A percentile compares a stretch with the other conserved stretches of the same genome.
phyloP scores from a whole-genome alignment of 78 protist genomes.

The Bigelowiella natans region DNA sequence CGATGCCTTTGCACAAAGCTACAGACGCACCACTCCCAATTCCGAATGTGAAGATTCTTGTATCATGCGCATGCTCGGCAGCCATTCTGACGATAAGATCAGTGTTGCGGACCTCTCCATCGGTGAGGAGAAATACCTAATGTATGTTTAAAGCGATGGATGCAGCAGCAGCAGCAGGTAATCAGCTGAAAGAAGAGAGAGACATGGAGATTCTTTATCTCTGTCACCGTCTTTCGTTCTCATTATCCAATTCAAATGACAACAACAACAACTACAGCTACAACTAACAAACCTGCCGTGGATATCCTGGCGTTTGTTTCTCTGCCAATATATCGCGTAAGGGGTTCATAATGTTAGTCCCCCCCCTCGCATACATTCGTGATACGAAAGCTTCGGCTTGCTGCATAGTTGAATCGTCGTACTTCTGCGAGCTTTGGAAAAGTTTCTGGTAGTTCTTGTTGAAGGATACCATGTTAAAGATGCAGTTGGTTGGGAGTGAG shows the following conservation, averaged over 20 bases:
- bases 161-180: too few relatives aligned
- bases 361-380: not conserved
- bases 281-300: too few relatives aligned
- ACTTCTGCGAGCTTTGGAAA: not conserved
- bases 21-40: not conserved
- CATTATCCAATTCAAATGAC: too few relatives aligned
- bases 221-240: too few relatives aligned
- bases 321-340: not conserved
- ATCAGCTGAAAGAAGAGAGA: too few relatives aligned
- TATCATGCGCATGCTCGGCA: not conserved
- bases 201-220: too few relatives aligned
- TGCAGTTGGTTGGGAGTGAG: not conserved
- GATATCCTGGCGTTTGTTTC: not conserved
- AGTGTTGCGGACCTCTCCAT: too few relatives aligned
- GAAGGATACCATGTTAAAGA: not conserved
- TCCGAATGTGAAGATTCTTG: not conserved
- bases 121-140: too few relatives aligned
- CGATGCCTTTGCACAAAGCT: not conserved
- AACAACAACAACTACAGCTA: too few relatives aligned
- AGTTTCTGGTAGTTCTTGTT: not conserved
- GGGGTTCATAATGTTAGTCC: not conserved
- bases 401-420: not conserved
- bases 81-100: too few relatives aligned
- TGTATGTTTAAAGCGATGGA: too few relatives aligned
- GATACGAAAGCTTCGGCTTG: not conserved